These are phyloP conservation scores for Epichloe gansuensis DNA, from an alignment of 2,329 filamentous ascomycete species.

Conservation along the genomic window DNA sequence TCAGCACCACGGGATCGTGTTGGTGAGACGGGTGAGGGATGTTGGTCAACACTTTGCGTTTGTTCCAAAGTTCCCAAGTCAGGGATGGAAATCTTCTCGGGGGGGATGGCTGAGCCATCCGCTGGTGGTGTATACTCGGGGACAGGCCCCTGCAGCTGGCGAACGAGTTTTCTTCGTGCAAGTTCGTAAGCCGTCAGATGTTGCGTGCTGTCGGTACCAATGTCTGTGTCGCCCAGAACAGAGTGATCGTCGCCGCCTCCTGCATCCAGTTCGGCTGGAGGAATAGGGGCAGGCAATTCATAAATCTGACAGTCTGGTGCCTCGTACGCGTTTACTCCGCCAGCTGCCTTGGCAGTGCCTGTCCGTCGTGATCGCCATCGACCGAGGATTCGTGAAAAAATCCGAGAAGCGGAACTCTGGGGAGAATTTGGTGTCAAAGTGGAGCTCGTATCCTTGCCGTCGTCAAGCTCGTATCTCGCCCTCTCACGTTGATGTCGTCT, in stretches of 20 bases:
- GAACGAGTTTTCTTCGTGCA: conserved; percentile 36
- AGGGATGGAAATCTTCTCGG: conserved; percentile 17
- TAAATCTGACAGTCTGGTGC: conserved; percentile 35
- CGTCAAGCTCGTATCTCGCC: conserved; percentile 14
- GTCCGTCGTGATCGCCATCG: conserved; percentile 20
- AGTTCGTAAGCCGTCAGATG: conserved; percentile 36
- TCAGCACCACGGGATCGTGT: conserved; percentile 11
- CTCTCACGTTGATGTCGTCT: conserved; percentile 19
- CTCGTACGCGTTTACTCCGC: conserved; percentile 18
- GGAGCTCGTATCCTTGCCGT: conserved; percentile 25
- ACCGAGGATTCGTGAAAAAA: conserved; percentile 30
- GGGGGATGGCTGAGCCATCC: conserved; percentile 13
- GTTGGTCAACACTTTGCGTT: conserved; percentile 8
- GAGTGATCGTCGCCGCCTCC: conserved; percentile 22
- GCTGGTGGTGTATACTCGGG: conserved; percentile 35
- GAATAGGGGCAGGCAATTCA: conserved; percentile 34
- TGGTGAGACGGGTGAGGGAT: conserved; percentile 10
- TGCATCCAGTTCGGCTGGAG: conserved; percentile 37
- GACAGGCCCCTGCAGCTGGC: conserved; percentile 36
- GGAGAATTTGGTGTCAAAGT: conserved; percentile 17
- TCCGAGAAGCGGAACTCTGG: conserved; percentile 13
- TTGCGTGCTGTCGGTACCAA: conserved; percentile 27
- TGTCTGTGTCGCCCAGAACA: conserved; percentile 25
- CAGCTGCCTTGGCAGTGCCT: conserved; percentile 9
- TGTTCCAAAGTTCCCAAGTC: conserved; percentile 6